Evolutionary conservation across 2,329 filamentous ascomycete genomes (phyloP).

Genomic region (Fusarium praegraminearum): DNA sequence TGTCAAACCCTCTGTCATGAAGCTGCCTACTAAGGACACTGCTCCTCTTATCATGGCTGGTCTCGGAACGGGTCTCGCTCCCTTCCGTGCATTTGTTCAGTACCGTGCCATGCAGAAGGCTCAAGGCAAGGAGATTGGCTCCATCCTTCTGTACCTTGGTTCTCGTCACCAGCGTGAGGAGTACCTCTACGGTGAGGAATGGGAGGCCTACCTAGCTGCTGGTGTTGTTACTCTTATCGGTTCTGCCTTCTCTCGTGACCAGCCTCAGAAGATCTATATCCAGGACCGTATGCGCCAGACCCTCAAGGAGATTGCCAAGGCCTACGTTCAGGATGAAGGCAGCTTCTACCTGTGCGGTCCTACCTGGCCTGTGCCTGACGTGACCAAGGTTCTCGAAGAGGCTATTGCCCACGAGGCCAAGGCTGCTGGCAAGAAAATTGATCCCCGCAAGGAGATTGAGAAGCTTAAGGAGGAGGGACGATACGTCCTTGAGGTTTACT

Average conservation of each 20-base stretch:
- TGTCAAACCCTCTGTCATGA: constrained; percentile 99
- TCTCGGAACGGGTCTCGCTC: constrained; percentile 95
- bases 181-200: constrained; percentile 98
- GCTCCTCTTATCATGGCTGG: constrained; percentile 99
- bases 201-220: constrained; percentile 96
- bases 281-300: constrained; percentile 97
- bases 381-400: constrained; percentile 93
- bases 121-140: constrained; percentile 94
- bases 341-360: constrained; percentile 98
- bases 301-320: constrained; percentile 81
- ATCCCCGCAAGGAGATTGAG: constrained; percentile 92
- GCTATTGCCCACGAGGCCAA: constrained; percentile 83
- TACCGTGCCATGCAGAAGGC: constrained; percentile 98
- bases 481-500: constrained; percentile 98
- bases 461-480: constrained; percentile 93
- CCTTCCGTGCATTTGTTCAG: constrained; percentile 99
- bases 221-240: constrained; percentile 95
- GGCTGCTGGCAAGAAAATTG: constrained; percentile 80
- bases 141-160: constrained; percentile 95
- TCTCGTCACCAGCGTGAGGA: constrained; percentile 97
- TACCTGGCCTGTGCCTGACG: constrained; percentile 98
- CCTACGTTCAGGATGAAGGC: constrained; percentile 88
- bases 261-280: constrained; percentile 99
- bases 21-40: constrained; percentile 87
- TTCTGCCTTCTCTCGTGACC: constrained; percentile 94